Conservation (phyloP, 257 asterid genomes). For the Gentiana dahurica region DNA sequence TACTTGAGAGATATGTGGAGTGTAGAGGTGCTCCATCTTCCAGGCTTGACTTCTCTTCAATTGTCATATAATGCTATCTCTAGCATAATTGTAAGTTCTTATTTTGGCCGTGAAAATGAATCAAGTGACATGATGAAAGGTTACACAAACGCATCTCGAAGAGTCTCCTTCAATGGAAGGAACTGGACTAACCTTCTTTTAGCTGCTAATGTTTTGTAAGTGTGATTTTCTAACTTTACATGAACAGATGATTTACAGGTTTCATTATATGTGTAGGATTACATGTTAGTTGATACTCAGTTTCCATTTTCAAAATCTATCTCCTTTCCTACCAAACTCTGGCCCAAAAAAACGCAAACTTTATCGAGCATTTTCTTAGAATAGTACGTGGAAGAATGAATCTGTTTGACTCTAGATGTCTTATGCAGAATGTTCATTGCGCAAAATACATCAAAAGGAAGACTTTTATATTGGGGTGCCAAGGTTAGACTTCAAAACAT, state of each 20-base stretch:
- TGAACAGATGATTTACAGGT: not conserved
- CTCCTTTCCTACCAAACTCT: not conserved
- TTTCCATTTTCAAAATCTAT: not conserved
- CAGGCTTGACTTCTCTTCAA: constrained; percentile 33
- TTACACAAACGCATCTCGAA: constrained; percentile 29
- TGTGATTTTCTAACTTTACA: constrained; percentile 10
- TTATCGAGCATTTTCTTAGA: not conserved
- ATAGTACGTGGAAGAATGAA: constrained; percentile 1
- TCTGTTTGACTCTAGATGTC: not conserved
- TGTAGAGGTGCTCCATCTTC: constrained; percentile 36
- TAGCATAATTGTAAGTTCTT: constrained; percentile 33
- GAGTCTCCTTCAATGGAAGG: constrained; percentile 39
- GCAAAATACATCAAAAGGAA: constrained; percentile 58
- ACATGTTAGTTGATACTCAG: not conserved
- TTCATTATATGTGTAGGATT: not conserved
- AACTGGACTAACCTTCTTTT: constrained; percentile 63
- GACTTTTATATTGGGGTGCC: constrained; percentile 72
- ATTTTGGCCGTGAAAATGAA: constrained; percentile 44
- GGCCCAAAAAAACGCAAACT: not conserved
- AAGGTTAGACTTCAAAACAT: constrained; percentile 39
- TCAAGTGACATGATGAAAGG: constrained; percentile 28
- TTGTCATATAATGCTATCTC: constrained; percentile 40
- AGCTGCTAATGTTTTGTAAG: constrained; percentile 72
- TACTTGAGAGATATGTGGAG: constrained; percentile 33
- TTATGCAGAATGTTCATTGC: constrained; percentile 52